Conservation (phyloP, 176 grass and related monocot genomes). For the Carex cristatella region DNA sequence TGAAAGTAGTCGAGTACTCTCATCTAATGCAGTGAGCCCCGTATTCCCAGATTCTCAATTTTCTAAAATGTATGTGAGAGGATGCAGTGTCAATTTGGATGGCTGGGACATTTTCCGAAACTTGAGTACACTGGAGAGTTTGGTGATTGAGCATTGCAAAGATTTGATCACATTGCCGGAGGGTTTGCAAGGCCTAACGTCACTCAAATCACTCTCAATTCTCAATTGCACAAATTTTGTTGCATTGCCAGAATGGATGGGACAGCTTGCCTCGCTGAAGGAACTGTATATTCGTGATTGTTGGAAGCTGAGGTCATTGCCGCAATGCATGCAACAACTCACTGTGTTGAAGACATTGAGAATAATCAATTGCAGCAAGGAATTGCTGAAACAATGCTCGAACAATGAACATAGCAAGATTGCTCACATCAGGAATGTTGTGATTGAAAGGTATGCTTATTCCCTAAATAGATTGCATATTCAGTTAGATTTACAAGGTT, state of each 20-base stretch:
- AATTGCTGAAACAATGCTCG: not conserved
- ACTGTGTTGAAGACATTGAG: not conserved
- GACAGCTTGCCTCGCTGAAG: not conserved
- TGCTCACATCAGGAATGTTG: not conserved
- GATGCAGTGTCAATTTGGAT: not conserved
- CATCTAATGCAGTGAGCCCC: not conserved
- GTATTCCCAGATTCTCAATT: not conserved
- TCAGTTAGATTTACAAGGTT: not conserved
- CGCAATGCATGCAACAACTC: not conserved
- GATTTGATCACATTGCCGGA: not conserved
- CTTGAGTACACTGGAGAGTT: not conserved
- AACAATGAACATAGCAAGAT: not conserved
- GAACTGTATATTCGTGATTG: not conserved
- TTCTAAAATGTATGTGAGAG: not conserved
- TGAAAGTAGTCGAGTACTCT: not conserved
- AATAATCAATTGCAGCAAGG: not conserved
- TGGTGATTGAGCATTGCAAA: not conserved
- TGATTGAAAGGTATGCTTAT: not conserved
- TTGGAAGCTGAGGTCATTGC: not conserved
- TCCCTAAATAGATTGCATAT: not conserved
- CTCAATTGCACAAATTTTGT: not conserved
- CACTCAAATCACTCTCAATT: not conserved
- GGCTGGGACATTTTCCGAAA: not conserved
- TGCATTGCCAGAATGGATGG: not conserved
- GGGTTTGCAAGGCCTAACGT: not conserved